A percentile compares a stretch with the other conserved stretches of the same genome.
Evolutionary conservation across 208 protist species (phyloP).

Genomic region (Phytomonas sp.): DNA sequence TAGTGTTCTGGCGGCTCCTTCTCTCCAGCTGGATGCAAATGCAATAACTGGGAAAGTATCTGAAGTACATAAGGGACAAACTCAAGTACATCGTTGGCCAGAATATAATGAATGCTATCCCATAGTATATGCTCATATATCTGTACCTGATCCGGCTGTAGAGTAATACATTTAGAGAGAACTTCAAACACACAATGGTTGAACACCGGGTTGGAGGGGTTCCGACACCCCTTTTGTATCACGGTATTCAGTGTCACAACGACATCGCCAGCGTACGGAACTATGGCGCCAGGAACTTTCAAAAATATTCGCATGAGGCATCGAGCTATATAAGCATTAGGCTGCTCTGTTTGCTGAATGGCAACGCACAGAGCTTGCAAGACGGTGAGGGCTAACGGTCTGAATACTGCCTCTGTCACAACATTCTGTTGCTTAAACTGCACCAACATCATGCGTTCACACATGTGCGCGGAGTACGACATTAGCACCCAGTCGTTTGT

Average conservation of each 20-base stretch:
- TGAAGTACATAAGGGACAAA: conserved; percentile 96
- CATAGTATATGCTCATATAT: conserved; percentile 85
- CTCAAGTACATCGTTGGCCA: conserved; percentile 89
- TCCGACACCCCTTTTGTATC: conserved; percentile 63
- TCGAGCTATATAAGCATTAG: conserved; percentile 92
- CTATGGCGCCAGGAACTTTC: conserved; percentile 29
- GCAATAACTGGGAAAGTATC: conserved; percentile 92
- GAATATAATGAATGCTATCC: conserved; percentile 74
- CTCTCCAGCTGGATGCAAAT: conserved; percentile 32
- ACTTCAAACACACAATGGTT: conserved; percentile 96
- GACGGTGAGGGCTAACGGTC: conserved; percentile 35
- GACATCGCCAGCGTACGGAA: conserved; percentile 52
- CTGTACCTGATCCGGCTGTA: conserved; percentile 26
- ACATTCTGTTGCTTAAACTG: conserved; percentile 19
- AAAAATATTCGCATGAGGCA: conserved; percentile 77
- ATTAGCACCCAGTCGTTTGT: conserved; percentile 75
- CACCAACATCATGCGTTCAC: conserved; percentile 88
- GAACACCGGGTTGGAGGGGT: conserved; percentile 92
- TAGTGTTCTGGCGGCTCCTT: conserved; percentile 46
- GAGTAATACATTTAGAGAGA: conserved; percentile 85
- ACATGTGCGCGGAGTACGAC: conserved; percentile 90
- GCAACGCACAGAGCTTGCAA: conserved; percentile 83
- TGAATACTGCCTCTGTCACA: conserved; percentile 39
- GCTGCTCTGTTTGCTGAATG: conserved; percentile 30
- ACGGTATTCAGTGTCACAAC: conserved; percentile 37